A percentile compares a stretch with the other conserved stretches of the same genome.
These are phyloP conservation scores for Myotisia sp. DNA, from an alignment of 2,329 filamentous ascomycete species.

Conservation along the genomic window DNA sequence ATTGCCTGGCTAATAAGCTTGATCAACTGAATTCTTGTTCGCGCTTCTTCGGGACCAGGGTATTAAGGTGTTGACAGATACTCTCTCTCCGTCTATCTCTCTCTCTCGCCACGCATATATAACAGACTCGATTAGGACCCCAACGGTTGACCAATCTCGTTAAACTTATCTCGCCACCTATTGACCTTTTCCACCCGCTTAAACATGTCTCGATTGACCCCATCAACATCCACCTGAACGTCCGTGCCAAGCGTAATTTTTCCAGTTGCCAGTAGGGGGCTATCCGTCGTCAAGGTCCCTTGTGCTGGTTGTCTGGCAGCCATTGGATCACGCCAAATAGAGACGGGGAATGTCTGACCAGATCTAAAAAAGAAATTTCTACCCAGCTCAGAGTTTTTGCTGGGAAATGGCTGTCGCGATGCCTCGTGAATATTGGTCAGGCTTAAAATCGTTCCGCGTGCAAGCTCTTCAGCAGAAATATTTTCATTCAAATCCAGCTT, in stretches of 20 bases:
- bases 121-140: too few relatives aligned
- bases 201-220: conserved; percentile 2
- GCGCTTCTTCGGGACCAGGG: too few relatives aligned
- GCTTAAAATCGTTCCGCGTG: not conserved
- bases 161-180: conserved; percentile 1
- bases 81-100: too few relatives aligned
- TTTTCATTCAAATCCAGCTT: not conserved
- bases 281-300: not conserved
- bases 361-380: not conserved
- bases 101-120: too few relatives aligned
- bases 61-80: too few relatives aligned
- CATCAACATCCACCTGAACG: conserved; percentile 1
- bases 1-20: too few relatives aligned
- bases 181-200: not conserved
- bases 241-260: not conserved
- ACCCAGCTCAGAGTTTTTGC: not conserved
- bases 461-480: not conserved
- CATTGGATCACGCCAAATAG: conserved; percentile 1
- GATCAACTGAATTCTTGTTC: too few relatives aligned
- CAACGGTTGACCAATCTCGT: not conserved
- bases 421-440: not conserved
- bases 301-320: not conserved
- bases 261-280: not conserved
- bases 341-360: conserved; percentile 1
- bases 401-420: conserved; percentile 1